Evolutionary conservation across 2,329 filamentous ascomycete genomes (phyloP).

Genomic region (Cordyceps sp.): DNA sequence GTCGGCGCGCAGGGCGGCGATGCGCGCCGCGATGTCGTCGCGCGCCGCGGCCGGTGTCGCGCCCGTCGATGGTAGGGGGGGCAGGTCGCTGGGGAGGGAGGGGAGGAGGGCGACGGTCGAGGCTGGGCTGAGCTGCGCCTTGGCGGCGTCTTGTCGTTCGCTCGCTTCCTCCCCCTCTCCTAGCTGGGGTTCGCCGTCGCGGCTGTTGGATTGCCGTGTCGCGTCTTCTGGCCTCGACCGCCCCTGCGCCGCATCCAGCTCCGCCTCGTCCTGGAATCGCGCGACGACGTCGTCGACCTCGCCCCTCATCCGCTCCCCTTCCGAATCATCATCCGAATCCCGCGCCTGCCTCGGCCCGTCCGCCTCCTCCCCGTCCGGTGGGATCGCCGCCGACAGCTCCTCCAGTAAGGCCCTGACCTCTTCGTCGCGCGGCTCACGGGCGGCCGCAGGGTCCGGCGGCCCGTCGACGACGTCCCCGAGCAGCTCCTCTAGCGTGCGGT

Average conservation of each 20-base stretch:
- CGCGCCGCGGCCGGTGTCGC: conserved; percentile 12
- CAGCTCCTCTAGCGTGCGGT: conserved; percentile 34
- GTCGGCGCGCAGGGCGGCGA: conserved; percentile 30
- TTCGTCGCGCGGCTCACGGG: conserved; percentile 11
- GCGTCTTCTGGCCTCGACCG: too few species aligned
- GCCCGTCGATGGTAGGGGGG: conserved; percentile 15
- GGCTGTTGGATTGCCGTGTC: too few species aligned
- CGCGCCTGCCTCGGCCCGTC: conserved; percentile 1
- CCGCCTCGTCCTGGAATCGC: too few species aligned
- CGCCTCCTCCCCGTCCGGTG: conserved; percentile 4
- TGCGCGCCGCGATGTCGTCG: conserved; percentile 31
- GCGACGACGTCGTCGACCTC: too few species aligned
- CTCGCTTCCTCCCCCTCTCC: too few species aligned
- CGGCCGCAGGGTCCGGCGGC: conserved; percentile 9
- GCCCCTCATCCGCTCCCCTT: conserved; percentile 27
- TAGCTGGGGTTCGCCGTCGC: too few species aligned
- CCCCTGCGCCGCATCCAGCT: too few species aligned
- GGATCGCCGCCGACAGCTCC: conserved; percentile 10
- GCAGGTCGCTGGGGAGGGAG: conserved; percentile 25
- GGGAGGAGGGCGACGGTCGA: conserved; percentile 20
- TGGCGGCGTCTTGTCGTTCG: too few species aligned
- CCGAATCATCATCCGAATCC: conserved; percentile 27
- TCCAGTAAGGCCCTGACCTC: conserved; percentile 19
- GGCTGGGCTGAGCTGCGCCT: not conserved
- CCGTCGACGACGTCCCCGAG: conserved; percentile 23